Conservation (phyloP, 148 eudicot genomes). For the Fallopia convolvulus region DNA sequence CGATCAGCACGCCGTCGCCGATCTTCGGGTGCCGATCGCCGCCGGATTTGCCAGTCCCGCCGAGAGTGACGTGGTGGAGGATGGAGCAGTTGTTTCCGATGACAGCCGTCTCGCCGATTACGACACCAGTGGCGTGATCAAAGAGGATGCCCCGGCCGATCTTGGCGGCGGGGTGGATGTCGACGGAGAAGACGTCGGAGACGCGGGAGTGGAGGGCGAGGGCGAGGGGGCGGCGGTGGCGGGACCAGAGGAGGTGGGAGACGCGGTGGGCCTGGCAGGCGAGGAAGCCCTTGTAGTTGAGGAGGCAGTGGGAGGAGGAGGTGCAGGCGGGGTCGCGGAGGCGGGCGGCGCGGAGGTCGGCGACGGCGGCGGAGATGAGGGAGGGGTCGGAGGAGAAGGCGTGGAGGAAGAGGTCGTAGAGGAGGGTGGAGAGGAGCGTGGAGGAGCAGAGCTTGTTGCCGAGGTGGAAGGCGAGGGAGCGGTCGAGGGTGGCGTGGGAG, state of each 20-base stretch:
- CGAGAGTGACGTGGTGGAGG: constrained; percentile 56
- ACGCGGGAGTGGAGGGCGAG: constrained; percentile 52
- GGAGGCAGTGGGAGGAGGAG: constrained; percentile 74
- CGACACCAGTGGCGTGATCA: constrained; percentile 71
- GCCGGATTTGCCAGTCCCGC: constrained; percentile 53
- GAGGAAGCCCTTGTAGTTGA: constrained; percentile 78
- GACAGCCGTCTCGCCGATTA: constrained; percentile 64
- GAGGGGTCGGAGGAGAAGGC: constrained; percentile 39
- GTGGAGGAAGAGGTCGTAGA: constrained; percentile 72
- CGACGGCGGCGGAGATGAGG: constrained; percentile 61
- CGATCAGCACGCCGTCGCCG: constrained; percentile 59
- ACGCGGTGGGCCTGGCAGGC: constrained; percentile 71
- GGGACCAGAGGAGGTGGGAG: constrained; percentile 54
- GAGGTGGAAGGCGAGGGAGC: constrained; percentile 72
- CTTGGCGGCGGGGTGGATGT: constrained; percentile 60
- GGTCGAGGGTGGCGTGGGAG: constrained; percentile 60
- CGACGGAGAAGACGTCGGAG: constrained; percentile 56
- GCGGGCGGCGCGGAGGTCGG: constrained; percentile 77
- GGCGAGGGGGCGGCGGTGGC: constrained; percentile 43
- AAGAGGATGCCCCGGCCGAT: constrained; percentile 58
- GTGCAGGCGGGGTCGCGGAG: constrained; percentile 77
- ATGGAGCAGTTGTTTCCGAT: constrained; percentile 59
- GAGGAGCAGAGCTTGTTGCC: constrained; percentile 86
- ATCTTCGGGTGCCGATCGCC: constrained; percentile 70
- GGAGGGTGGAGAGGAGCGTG: constrained; percentile 69